phyloP scores from a whole-genome alignment of 352 stramenopile genomes.

The Phytophthora sojae region DNA sequence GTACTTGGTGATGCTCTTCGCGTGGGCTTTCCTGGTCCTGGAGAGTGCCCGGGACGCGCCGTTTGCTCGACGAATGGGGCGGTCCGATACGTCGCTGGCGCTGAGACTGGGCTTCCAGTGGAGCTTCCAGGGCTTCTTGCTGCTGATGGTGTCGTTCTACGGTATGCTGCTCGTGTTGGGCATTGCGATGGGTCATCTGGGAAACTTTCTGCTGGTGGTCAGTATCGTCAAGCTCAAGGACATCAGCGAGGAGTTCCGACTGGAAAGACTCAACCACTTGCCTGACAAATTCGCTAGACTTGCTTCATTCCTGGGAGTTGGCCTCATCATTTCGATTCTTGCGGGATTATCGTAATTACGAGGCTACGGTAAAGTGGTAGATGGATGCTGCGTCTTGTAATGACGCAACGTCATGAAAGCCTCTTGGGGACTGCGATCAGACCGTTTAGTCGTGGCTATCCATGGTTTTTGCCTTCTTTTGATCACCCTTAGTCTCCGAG shows the following conservation, averaged over 20 bases:
- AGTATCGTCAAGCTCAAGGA: conserved; percentile 69
- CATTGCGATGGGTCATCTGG: conserved; percentile 63
- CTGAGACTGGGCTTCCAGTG: conserved; percentile 63
- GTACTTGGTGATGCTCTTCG: conserved; percentile 67
- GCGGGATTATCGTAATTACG: conserved; percentile 41
- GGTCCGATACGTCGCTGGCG: conserved; percentile 56
- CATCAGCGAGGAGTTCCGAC: conserved; percentile 73
- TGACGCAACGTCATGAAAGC: background rate
- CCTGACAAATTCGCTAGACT: conserved; percentile 63
- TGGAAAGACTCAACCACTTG: conserved; percentile 69
- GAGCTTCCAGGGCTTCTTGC: conserved; percentile 70
- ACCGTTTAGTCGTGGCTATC: background rate
- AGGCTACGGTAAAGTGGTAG: background rate
- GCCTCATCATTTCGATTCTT: conserved; percentile 66
- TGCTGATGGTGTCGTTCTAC: conserved; percentile 69
- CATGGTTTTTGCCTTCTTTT: background rate
- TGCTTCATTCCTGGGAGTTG: conserved; percentile 46
- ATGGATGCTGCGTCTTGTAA: background rate
- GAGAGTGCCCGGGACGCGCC: conserved; percentile 80
- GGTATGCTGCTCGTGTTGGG: conserved; percentile 57
- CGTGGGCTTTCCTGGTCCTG: conserved; percentile 64
- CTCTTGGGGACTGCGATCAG: background rate
- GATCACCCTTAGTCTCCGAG: background rate
- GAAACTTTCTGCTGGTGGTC: conserved; percentile 71
- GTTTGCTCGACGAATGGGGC: conserved; percentile 67